Base-by-base conservation (phyloP, 345 rosid species). In the Lepidium africanum region DNA sequence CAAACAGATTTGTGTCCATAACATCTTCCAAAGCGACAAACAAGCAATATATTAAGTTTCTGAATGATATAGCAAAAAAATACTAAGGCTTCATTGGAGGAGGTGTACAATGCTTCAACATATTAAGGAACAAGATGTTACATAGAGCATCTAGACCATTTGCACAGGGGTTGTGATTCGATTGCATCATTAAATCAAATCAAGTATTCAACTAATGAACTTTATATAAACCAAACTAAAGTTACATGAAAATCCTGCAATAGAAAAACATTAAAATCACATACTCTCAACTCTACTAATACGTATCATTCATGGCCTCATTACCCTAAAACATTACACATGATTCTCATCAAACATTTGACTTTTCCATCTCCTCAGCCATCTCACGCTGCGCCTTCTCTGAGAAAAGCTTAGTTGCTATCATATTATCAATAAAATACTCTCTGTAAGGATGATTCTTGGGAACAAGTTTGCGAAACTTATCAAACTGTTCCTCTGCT, bases 381-480 rank as follows among this genome's bases (percentile, higher is more conserved):
- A 68, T 59, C 71, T 87, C 82, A 52, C 86, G 80, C 66, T 79
- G 84, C 5, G 74, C 81, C 78, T 82, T 88, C 53, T 80, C 87
- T 0, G 86, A 78, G 2, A 90, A 86, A 54, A 90, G 77, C 82
- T 84, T 88, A 0, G 85, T 76, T 2, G 87, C 88, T 19, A 87
- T 51, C 96, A 87, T 82, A 35, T 86, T 94, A 67, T 94, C 92
- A 27, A 78, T 77, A 42, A 90, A 83, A 72, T 80, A 90, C 77
- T 93, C 96, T 35, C 83, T 82, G 25, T 84, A 88, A 27, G 97
- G 99, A 72, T 94, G 97, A 67, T 90, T 81, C 79, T 70, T 79
- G 0, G 99, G 99, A 16, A 94, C 92, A 75, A 94, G 97, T 67
- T 64, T 84, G 51, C 89, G 68, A 47, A 87, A 93, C 81, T 82